phyloP scores from a whole-genome alignment of 495 filamentous ascomycete species.

The Penicilliopsis zonata region DNA sequence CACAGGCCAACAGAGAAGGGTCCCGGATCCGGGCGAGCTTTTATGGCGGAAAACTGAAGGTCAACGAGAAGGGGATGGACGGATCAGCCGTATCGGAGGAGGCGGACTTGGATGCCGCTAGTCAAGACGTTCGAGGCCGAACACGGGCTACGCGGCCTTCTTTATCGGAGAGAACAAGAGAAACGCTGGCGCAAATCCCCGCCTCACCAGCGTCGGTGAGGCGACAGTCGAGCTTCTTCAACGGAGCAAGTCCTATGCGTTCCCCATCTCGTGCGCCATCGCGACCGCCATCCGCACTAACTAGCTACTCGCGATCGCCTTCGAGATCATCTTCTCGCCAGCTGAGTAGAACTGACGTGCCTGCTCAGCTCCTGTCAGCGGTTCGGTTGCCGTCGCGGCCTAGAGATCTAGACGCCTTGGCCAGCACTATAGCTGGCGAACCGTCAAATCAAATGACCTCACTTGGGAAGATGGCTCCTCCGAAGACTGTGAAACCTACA shows the following conservation, averaged over 20 bases:
- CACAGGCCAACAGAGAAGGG: constrained; percentile 8
- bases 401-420: constrained; percentile 10
- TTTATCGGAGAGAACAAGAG: constrained; percentile 56
- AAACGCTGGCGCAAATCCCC: constrained; percentile 51
- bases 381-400: constrained; percentile 21
- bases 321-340: constrained; percentile 29
- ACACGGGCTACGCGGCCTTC: constrained; percentile 31
- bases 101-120: constrained; percentile 7
- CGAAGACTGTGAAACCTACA: constrained; percentile 12
- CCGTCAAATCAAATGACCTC: no score
- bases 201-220: constrained; percentile 47
- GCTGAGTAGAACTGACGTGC: constrained; percentile 14
- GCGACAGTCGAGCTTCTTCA: constrained; percentile 51
- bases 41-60: constrained; percentile 8
- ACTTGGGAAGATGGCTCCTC: constrained; percentile 4
- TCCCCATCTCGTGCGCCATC: constrained; percentile 43
- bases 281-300: constrained; percentile 41
- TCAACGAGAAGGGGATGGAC: constrained; percentile 5
- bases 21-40: constrained; percentile 7
- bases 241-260: constrained; percentile 41
- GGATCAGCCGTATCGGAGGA: constrained; percentile 7
- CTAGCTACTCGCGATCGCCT: constrained; percentile 35
- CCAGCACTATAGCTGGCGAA: constrained; percentile 7
- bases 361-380: constrained; percentile 16
- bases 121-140: constrained; percentile 20